These are phyloP conservation scores for Fusarium sp. DNA, from an alignment of 2,329 filamentous ascomycete genomes.

Conservation along the genomic window DNA sequence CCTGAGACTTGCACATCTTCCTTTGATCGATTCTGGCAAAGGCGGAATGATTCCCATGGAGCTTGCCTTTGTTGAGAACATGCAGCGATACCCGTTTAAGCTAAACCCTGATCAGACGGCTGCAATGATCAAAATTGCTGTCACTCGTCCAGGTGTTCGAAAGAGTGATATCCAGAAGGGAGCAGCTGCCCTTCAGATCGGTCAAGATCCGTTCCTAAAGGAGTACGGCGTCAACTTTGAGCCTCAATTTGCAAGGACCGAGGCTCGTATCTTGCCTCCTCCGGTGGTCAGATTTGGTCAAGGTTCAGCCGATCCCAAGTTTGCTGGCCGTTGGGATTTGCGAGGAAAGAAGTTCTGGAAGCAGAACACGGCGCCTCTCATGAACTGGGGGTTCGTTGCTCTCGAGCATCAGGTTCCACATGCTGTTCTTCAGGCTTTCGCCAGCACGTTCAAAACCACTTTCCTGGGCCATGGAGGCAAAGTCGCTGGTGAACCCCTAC, in stretches of 20 bases:
- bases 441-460: conserved; percentile 55
- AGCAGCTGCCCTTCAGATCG: conserved; percentile 70
- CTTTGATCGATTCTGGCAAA: conserved; percentile 67
- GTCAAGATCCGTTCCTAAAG: conserved; percentile 77
- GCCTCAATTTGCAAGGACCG: conserved; percentile 69
- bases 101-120: conserved; percentile 74
- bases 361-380: conserved; percentile 71
- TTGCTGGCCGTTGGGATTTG: conserved; percentile 86
- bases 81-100: conserved; percentile 73
- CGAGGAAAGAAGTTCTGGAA: conserved; percentile 79
- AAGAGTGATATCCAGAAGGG: conserved; percentile 67
- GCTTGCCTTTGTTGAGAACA: conserved; percentile 61
- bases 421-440: conserved; percentile 47
- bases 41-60: conserved; percentile 71
- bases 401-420: conserved; percentile 66
- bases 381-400: conserved; percentile 80
- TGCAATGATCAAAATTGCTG: conserved; percentile 93
- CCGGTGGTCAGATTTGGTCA: conserved; percentile 78
- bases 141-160: conserved; percentile 79
- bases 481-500: conserved; percentile 49
- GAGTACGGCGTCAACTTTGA: conserved; percentile 81
- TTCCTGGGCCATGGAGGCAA: conserved; percentile 64
- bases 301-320: conserved; percentile 68
- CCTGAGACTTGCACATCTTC: conserved; percentile 61
- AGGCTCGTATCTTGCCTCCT: conserved; percentile 76